These are phyloP conservation scores for Backusella australiensis DNA, from an alignment of 192 early-diverging fungal species.

Conservation along the genomic window DNA sequence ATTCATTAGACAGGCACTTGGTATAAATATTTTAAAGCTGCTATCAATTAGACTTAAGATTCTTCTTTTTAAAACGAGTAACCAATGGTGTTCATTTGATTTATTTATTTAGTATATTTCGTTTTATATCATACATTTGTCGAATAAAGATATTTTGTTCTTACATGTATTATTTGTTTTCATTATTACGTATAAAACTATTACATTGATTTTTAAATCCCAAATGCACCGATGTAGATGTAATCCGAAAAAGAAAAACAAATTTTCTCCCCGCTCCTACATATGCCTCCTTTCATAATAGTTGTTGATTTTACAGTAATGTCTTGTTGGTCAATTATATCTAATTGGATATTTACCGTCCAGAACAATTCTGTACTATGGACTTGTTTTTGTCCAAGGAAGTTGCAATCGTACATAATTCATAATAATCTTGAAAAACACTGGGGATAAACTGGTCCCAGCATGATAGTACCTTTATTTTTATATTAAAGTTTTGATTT, in stretches of 20 bases:
- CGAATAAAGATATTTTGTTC: background rate
- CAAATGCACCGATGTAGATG: background rate
- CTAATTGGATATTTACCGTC: background rate
- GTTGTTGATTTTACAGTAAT: background rate
- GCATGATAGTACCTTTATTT: background rate
- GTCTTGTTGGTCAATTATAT: background rate
- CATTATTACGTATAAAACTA: background rate
- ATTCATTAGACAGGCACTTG: background rate
- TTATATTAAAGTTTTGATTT: conserved; percentile 3
- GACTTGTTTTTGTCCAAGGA: background rate
- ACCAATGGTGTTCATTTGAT: background rate
- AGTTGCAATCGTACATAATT: background rate
- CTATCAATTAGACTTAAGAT: background rate
- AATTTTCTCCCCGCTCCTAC: background rate
- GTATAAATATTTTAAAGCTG: background rate
- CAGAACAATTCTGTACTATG: background rate
- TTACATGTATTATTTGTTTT: background rate
- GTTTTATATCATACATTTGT: background rate
- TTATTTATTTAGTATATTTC: background rate
- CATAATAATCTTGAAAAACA: background rate
- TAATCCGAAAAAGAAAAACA: background rate
- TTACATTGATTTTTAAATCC: background rate
- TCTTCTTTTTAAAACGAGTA: background rate
- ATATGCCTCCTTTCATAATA: background rate
- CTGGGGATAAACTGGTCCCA: background rate